phyloP scores from a whole-genome alignment of 1,139 yeast species.

The Taphrina sp. region DNA sequence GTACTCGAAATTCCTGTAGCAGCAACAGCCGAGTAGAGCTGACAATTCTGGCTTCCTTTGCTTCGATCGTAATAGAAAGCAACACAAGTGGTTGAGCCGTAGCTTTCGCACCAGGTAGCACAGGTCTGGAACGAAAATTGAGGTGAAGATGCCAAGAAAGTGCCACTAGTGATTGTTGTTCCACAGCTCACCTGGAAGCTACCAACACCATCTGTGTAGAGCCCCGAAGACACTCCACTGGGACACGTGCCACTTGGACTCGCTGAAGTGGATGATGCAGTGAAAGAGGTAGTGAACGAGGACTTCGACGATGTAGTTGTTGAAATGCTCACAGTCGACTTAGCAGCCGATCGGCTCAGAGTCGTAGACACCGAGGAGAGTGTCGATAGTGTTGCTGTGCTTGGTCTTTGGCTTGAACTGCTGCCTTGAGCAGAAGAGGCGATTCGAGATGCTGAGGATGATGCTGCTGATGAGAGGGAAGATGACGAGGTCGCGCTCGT shows the following conservation, averaged over 20 bases:
- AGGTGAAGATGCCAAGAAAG: no score
- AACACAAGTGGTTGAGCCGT: background rate
- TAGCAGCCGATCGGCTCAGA: background rate
- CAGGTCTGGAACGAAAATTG: background rate
- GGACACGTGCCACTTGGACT: no score
- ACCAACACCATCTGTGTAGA: no score
- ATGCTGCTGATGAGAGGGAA: background rate
- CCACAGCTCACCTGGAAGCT: no score
- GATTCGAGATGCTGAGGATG: no score
- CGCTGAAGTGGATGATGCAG: background rate
- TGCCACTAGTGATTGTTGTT: no score
- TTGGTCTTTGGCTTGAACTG: no score
- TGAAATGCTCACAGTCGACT: background rate
- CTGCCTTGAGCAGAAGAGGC: no score
- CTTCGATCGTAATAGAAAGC: background rate
- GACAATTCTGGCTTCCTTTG: background rate
- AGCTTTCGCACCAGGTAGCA: constrained; percentile 1
- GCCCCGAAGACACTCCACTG: no score
- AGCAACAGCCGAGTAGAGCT: background rate
- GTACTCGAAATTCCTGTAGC: constrained; percentile 1
- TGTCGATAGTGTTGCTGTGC: no score
- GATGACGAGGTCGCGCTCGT: background rate
- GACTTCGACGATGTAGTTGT: background rate
- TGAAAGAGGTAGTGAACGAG: no score
- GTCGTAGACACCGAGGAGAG: background rate